Base-by-base conservation (phyloP, 2,329 filamentous ascomycete species). In the Fusarium multiceps region DNA sequence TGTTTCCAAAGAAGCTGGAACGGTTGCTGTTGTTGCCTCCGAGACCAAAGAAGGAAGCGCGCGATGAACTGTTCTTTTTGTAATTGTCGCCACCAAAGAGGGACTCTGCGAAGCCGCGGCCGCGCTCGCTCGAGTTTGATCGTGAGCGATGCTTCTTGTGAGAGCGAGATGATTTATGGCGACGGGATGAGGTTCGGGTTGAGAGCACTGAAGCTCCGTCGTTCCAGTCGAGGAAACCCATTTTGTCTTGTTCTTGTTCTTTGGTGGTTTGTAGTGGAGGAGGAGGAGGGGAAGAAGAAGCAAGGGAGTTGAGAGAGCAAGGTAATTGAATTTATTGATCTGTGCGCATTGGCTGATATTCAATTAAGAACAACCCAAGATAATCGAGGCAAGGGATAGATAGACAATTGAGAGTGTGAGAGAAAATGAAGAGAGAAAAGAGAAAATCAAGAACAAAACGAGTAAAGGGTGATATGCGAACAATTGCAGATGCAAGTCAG, bases 1-100 rank as follows among this genome's bases (percentile, higher is more conserved):
- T 80, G 49, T 76, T 75, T 23, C 81, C 81, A 66, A 87, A 86
- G 75, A 87, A 82, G 69, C 80, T 82, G 54, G 81, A 80, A 45
- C 82, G 80, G 66, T 80, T 82, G 60, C 75, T 75, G 65, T 83
- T 83, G 57, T 80, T 80, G 56, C 82, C 82, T 47, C 49, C 49
- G 10, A 84, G 74, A 45, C 83, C 80, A 66, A 85, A 86, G 74
- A 87, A 83, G 55, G 82, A 84, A 32, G 80, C 78, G 27, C 80
- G 76, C n/a, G 80, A 82, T 45, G 79, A 75, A 72, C 81, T 83
- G 75, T 82, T 76, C 74, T 79, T 79, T 70, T 77, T 72, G 65
- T 82, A 75, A 60, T 74, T 72, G 59, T 74, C 74, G 57, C 74
- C 74, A 65, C 76, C 76, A 61, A 80, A 78, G 49, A 79, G 68